Percentiles rank a stretch among this genome's conserved stretches.
phyloP scores from a whole-genome alignment of 371 early-diverging fungal genomes.

The Actinomucor elegans region DNA sequence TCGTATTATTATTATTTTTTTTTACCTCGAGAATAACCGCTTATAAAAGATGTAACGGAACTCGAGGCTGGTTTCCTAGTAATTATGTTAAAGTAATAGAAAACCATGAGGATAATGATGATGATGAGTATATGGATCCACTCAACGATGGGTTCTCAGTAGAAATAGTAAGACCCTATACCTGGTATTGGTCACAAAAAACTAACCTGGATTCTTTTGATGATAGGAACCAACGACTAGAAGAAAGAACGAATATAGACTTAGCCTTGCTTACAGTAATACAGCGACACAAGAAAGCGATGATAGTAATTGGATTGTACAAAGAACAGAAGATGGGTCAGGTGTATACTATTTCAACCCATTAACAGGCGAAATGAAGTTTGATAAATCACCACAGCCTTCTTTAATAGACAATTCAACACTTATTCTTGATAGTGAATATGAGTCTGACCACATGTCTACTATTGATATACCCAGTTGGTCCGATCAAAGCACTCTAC shows the following conservation, averaged over 20 bases:
- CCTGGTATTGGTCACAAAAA: no score
- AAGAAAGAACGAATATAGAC: constrained; percentile 12
- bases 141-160: constrained; percentile 4
- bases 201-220: no score
- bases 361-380: constrained; percentile 44
- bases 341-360: constrained; percentile 47
- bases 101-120: constrained; percentile 20
- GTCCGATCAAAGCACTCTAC: constrained; percentile 18
- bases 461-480: constrained; percentile 6
- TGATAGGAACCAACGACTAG: background rate
- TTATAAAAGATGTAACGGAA: constrained; percentile 49
- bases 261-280: constrained; percentile 15
- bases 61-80: constrained; percentile 88
- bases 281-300: background rate
- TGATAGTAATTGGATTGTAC: constrained; percentile 38
- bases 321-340: constrained; percentile 50
- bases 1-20: background rate
- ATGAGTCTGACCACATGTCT: constrained; percentile 7
- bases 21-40: background rate
- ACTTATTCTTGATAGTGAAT: background rate
- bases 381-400: background rate
- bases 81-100: constrained; percentile 64
- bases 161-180: no score
- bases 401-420: no score
- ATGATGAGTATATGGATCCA: background rate